Percentiles rank a stretch among this genome's conserved stretches.
These are phyloP conservation scores for Rosa chinensis DNA, from an alignment of 306 rosid genomes.

Conservation along the genomic window DNA sequence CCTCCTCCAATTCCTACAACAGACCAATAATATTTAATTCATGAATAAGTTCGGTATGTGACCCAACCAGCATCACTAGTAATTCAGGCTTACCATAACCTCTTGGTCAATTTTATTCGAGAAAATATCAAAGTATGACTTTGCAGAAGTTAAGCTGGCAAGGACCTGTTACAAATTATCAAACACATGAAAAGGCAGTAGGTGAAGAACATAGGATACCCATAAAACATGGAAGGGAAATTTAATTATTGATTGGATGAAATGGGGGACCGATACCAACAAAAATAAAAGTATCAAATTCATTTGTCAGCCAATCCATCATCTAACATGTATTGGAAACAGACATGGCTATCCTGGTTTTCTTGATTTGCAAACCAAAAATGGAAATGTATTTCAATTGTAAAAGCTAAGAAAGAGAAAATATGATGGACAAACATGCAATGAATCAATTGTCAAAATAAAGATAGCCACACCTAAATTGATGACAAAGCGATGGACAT, in stretches of 20 bases:
- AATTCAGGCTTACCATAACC: slow-evolving; percentile 53
- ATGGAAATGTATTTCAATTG: neutral
- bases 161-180: slow-evolving; percentile 58
- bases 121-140: slow-evolving; percentile 75
- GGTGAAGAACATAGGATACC: slow-evolving; percentile 2
- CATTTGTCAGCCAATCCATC: neutral
- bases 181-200: slow-evolving; percentile 7
- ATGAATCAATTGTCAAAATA: neutral
- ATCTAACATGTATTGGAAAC: neutral
- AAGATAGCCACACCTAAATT: neutral
- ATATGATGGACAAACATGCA: neutral
- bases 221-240: neutral
- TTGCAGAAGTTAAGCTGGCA: slow-evolving; percentile 65
- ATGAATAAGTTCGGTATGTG: slow-evolving; percentile 1
- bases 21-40: slow-evolving; percentile 27
- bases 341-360: neutral
- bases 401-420: neutral
- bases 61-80: slow-evolving; percentile 22
- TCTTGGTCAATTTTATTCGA: slow-evolving; percentile 64
- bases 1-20: slow-evolving; percentile 85
- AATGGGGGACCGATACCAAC: neutral
- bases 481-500: neutral
- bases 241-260: neutral
- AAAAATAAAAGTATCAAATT: neutral
- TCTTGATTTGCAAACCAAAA: neutral